These are phyloP conservation scores for Geotrichum australiense DNA, from an alignment of 1,139 yeast species.

Conservation along the genomic window DNA sequence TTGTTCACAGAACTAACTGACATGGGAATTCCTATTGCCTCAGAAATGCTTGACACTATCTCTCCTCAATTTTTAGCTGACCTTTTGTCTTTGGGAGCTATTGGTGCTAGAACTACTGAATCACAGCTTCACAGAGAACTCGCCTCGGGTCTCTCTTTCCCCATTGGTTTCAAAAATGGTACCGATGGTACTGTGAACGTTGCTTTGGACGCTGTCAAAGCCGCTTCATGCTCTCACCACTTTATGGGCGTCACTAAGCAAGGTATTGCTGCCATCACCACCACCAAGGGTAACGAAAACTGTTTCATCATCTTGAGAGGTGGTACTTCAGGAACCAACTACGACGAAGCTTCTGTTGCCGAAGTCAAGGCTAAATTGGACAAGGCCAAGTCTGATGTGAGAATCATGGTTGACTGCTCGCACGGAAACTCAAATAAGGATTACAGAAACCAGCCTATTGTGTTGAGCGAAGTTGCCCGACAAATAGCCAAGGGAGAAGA, in stretches of 20 bases:
- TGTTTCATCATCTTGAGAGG: conserved; percentile 92
- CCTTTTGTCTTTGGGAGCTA: conserved; percentile 88
- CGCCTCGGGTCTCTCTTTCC: conserved; percentile 93
- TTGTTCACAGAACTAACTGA: conserved; percentile 79
- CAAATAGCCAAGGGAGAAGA: conserved; percentile 75
- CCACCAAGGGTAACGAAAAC: conserved; percentile 89
- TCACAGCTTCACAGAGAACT: conserved; percentile 94
- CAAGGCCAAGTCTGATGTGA: conserved; percentile 44
- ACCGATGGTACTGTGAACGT: conserved; percentile 92
- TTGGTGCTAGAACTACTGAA: conserved; percentile 97
- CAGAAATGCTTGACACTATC: conserved; percentile 96
- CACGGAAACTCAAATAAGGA: conserved; percentile 93
- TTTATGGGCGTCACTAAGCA: conserved; percentile 90
- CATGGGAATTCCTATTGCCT: conserved; percentile 74
- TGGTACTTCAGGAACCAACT: conserved; percentile 89
- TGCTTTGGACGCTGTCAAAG: conserved; percentile 88
- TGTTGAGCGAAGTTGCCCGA: conserved; percentile 69
- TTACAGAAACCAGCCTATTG: conserved; percentile 88
- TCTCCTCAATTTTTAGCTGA: conserved; percentile 92
- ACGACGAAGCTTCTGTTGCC: conserved; percentile 63
- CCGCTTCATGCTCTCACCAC: conserved; percentile 91
- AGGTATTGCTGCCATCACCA: conserved; percentile 92
- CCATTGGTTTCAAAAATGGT: conserved; percentile 95
- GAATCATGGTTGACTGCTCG: conserved; percentile 96
- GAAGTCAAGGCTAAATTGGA: conserved; percentile 60